Conservation (phyloP, 371 early-diverging fungal genomes). For the Saksenaea vasiformis region DNA sequence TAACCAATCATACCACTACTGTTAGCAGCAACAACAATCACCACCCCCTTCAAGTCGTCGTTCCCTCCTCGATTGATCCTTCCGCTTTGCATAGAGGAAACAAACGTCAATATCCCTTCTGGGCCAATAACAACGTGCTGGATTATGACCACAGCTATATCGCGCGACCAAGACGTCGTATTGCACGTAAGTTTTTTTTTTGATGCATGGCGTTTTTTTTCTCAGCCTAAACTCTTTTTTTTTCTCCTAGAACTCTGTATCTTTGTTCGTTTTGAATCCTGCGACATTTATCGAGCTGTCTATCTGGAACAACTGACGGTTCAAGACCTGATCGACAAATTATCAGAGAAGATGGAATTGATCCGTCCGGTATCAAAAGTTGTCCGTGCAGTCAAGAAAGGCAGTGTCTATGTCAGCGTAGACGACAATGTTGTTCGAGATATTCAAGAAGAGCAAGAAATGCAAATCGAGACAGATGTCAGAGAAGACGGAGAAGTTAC, state of each 20-base stretch:
- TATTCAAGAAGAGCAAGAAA: slow-evolving; percentile 56
- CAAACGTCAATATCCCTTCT: not conserved
- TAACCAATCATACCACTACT: too few relatives aligned
- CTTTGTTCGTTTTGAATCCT: slow-evolving; percentile 44
- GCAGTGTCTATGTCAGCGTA: slow-evolving; percentile 38
- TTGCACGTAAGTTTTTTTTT: not conserved
- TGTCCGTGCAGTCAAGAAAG: slow-evolving; percentile 25
- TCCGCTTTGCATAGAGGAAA: not conserved
- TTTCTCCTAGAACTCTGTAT: slow-evolving; percentile 43
- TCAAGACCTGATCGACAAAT: slow-evolving; percentile 32
- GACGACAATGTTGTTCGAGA: slow-evolving; percentile 55
- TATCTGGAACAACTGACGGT: slow-evolving; percentile 56
- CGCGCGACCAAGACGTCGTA: slow-evolving; percentile 16
- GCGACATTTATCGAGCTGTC: slow-evolving; percentile 51
- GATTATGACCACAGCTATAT: slow-evolving; percentile 40
- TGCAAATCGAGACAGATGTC: slow-evolving; percentile 49
- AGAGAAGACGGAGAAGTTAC: slow-evolving; percentile 47
- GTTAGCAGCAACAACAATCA: not conserved
- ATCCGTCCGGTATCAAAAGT: slow-evolving; percentile 37
- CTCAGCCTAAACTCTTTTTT: not conserved
- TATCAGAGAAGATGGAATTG: slow-evolving; percentile 41
- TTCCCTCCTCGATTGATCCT: not conserved
- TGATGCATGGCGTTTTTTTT: not conserved
- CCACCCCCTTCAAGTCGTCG: not conserved
- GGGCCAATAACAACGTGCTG: slow-evolving; percentile 4